Base-by-base conservation (phyloP, 2,329 filamentous ascomycete species). In the Clarireedia hainanense region DNA sequence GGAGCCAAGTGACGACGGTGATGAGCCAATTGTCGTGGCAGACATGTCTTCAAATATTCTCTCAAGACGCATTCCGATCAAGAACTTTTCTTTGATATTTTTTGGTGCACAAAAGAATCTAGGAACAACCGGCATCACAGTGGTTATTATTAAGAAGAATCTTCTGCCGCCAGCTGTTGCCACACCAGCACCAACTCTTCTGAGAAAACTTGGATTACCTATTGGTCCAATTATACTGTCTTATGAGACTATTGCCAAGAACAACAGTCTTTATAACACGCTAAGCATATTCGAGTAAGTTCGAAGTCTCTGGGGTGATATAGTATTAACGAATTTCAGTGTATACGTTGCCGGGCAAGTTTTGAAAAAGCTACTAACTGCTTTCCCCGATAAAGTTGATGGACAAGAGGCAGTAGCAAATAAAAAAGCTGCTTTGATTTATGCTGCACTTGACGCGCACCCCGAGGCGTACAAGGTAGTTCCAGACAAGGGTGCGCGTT, bases 31-130 rank as follows among this genome's bases (percentile, higher is more conserved):
- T 57, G 86, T 97, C 5, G 86, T 96, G 5, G 90, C 89, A 20
- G 92, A 97, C 71, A 95, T 97, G 88, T 88, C 82, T 47, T 96
- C 89, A 57, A 97, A 96, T 72, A 96, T 97, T 68, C 83, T 97
- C 51, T 90, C 89, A 47, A 78, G 90, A 45, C 80, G 79, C 60
- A 80, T 96, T 24, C 85, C 91, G 36, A 80, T 95, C 48, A 77
- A 76, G 63, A 91, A 94, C 68, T 95, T 86, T 72, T 86, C 85
- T 1, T 76, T 86, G 63, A 87, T 97, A 68, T 96, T 96, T 74
- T 95, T 91, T 60, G 91, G 91, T 47, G 91, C 91, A 0, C 92
- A 96, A 70, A 96, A 97, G 81, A 96, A 97, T 73, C 79, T 96
- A 10, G 92, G 91, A 27, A 83, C 81, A 3, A 85, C 92, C 1